Evolutionary conservation across 2,329 filamentous ascomycete genomes (phyloP), one percentile per base, ranked within the genome.

Genomic region (Aspergillus ustus): DNA sequence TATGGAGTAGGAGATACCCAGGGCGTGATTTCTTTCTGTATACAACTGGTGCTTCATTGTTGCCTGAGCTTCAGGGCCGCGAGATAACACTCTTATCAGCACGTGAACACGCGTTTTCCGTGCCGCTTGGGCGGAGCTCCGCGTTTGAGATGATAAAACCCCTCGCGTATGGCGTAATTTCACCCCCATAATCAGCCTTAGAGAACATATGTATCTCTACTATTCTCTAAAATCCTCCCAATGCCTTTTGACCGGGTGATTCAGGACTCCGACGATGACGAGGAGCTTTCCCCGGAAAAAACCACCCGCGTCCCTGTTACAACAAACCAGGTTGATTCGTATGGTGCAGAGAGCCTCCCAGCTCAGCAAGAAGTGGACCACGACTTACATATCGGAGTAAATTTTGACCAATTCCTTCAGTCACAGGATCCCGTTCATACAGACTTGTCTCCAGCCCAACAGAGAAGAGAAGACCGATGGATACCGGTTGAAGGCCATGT

Each of bases 181-280:
- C 29, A 9, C 13, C 19, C 11, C 34, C 17, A n/a, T 31, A 57
- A 31, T 52, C 17, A 17, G 28, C 17, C 20, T 45, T 50, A 31
- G 48, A 40, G 29, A 52, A 9, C 34, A 58, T 51, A 34, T 15
- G 7, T 25, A 13, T 19, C 28, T 22, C 48, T 37, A 44, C 20
- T 6, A 20, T 8, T 34, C 31, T 34, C 49, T 44, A 13, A 22
- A 29, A 50, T 20, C 29, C 25, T 28, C 17, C 11, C 28, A 54
- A 81, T 81, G 79, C 63, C 72, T 31, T 68, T 65, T 53, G 67
- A 71, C 51, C 73, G 74, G 52, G 70, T 81, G 17, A 79, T 81
- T n/a, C 77, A 78, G 55, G 79, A 81, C 62, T 81, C 79, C 0
- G 79, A 81, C 29, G 78, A 72, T 28, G 75, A 81, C n/a, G 67